phyloP scores from a whole-genome alignment of 2,329 filamentous ascomycete genomes.

The Cadophora luteo-olivacea region DNA sequence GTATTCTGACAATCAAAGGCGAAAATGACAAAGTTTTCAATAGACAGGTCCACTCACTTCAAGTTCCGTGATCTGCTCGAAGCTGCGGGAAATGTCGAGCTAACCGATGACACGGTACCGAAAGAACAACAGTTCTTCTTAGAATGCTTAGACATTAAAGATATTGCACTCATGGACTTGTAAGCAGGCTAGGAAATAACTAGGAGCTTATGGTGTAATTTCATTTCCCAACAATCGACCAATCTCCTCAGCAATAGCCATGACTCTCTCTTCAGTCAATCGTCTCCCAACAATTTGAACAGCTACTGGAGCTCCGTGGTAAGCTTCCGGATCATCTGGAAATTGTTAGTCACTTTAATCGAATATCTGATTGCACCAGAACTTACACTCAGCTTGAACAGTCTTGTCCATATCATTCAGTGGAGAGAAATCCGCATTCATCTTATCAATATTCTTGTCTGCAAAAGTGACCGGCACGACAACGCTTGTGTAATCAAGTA shows the following conservation, averaged over 20 bases:
- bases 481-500: slow-evolving; percentile 46
- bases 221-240: slow-evolving; percentile 45
- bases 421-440: slow-evolving; percentile 31
- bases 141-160: not conserved
- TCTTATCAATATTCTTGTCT: slow-evolving; percentile 48
- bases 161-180: not conserved
- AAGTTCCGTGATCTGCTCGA: not conserved
- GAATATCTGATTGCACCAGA: not conserved
- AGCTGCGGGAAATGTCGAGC: not conserved
- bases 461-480: slow-evolving; percentile 52
- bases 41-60: not conserved
- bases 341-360: slow-evolving; percentile 31
- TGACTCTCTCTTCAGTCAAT: slow-evolving; percentile 41
- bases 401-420: slow-evolving; percentile 36
- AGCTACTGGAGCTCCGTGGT: slow-evolving; percentile 40
- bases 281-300: slow-evolving; percentile 40
- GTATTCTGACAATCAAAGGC: not conserved
- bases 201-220: slow-evolving; percentile 24
- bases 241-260: slow-evolving; percentile 47
- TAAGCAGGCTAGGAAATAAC: not conserved
- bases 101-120: no score
- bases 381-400: slow-evolving; percentile 42
- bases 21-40: not conserved
- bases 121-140: not conserved
- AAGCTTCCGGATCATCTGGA: slow-evolving; percentile 39